Base-by-base conservation (phyloP, 805 yeast species). In the Wickerhamiella domercqiae region DNA sequence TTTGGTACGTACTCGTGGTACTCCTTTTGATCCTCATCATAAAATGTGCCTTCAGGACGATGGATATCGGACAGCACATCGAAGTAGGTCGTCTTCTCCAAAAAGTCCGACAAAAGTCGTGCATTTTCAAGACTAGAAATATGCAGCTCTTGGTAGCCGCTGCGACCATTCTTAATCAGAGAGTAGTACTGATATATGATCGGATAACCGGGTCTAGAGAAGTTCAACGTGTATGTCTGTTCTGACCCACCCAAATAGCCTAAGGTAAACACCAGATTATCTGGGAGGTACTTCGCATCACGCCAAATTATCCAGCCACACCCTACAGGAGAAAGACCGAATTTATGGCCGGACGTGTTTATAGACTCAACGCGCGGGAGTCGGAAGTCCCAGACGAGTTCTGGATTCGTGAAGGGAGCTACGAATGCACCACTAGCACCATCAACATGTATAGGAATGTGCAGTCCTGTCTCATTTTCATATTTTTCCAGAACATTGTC, bases 271-370 rank as follows among this genome's bases (percentile, higher is more conserved):
- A 77, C 69, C 45, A 84, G 65, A 43, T 71, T 73, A 40, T 73
- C 66, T 18, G 95, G 90, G 44, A 84, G 64, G 52, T 66, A 68
- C 29, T 61, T 47, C 32, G 65, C 63, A 53, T 74, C 73, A 54
- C 75, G 73, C 83, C 93, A 86, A 38, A 84, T 60, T 43, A 84
- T 73, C 94, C 94, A 84, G 38, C 96, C 96, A 37, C 81, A 67
- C 31, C 96, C 96, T 7, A 87, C 93, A 19, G 93, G 73, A 21
- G 86, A 78, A 35, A 84, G 64, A 25, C 96, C 96, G 59, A 80
- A 84, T 61, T 84, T 84, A 62, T 84, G 96, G 41, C 95, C 94
- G 1, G 93, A 79, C 7, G 93, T 71, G 62, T 83, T 86, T 60
- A 84, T 83, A 21, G 86, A 75, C 45, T 69, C 73, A 34, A 84